Conservation (phyloP, 805 yeast genomes). For the Teunomyces atbi region DNA sequence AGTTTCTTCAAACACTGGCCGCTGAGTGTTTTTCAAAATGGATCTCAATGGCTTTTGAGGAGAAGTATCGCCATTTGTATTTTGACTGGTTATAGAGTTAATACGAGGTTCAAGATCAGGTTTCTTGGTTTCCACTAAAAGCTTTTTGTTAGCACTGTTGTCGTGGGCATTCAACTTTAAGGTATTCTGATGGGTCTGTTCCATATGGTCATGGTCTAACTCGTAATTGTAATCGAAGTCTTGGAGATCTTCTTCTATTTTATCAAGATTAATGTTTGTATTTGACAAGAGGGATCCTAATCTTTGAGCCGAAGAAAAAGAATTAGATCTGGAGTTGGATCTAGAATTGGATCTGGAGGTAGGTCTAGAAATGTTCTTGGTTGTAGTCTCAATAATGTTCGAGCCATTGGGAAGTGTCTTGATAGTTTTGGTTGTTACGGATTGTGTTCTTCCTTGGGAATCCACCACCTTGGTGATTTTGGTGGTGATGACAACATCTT, state of each 20-base stretch:
- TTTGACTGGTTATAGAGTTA: not conserved
- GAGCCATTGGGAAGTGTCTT: conserved; percentile 42
- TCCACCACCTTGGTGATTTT: conserved; percentile 43
- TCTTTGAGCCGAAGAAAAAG: conserved; percentile 15
- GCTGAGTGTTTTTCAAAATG: conserved; percentile 28
- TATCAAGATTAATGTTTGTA: conserved; percentile 25
- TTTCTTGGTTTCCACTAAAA: not conserved
- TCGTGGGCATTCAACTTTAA: not conserved
- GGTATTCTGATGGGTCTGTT: not conserved
- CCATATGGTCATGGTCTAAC: conserved; percentile 22
- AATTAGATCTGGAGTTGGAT: conserved; percentile 20
- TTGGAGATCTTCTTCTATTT: conserved; percentile 43
- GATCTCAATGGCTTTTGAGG: conserved; percentile 32
- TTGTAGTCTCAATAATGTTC: conserved; percentile 41
- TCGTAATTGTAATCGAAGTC: conserved; percentile 43
- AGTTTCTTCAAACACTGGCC: conserved; percentile 7
- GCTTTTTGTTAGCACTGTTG: not conserved
- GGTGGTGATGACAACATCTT: conserved; percentile 33
- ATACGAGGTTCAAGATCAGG: not conserved
- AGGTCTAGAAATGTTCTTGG: conserved; percentile 37
- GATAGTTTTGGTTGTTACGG: conserved; percentile 40
- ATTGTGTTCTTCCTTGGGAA: conserved; percentile 36
- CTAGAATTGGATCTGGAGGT: conserved; percentile 32
- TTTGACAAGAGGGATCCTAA: conserved; percentile 21
- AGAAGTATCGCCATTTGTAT: conserved; percentile 7